Evolutionary conservation across 306 rosid species (phyloP), one percentile per base, ranked within the genome.

Genomic region (Quercus agrifolia): DNA sequence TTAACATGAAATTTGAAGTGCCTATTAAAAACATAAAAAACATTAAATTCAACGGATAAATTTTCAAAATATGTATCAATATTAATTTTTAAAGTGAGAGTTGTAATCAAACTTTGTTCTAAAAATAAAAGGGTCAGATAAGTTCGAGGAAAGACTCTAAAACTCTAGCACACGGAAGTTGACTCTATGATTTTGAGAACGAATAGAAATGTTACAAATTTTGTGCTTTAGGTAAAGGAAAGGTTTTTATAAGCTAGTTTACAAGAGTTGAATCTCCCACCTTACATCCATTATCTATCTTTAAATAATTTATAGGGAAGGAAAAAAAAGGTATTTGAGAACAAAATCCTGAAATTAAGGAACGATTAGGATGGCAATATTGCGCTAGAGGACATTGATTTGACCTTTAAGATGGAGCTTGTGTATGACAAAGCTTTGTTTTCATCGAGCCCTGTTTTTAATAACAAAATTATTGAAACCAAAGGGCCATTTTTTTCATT

Each of bases 401-500:
- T 64, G 84, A 81, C 85, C 69, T 77, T 85, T 79, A 81, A 49
- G 56, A 67, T 67, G 54, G 54, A 49, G 33, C 51, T 19, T 66
- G 51, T 66, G 71, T 33, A 31, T 33, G 49, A 17, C 70, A 35
- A 75, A 78, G 51, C 44, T 67, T 67, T 67, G 72, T 33, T 7
- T 19, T 67, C 72, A 67, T 67, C 2, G 28, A 35, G 72, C 52
- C 72, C 12, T 9, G 52, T 19, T 67, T 33, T 67, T 33, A 11
- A 30, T 35, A 35, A 35, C 21, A 2, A 35, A 19, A 67, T 67
- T 35, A 35, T 35, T 67, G 72, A 67, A 67, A 46, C 77, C 72
- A 76, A 54, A 73, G 72, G 73, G 17, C 74, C 86, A 83, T 64
- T 46, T 85, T 76, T 80, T 84, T 83, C 93, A 92, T 90, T 14